Evolutionary conservation across 441 rosid species (phyloP).

Genomic region (Aquilaria agallochum): DNA sequence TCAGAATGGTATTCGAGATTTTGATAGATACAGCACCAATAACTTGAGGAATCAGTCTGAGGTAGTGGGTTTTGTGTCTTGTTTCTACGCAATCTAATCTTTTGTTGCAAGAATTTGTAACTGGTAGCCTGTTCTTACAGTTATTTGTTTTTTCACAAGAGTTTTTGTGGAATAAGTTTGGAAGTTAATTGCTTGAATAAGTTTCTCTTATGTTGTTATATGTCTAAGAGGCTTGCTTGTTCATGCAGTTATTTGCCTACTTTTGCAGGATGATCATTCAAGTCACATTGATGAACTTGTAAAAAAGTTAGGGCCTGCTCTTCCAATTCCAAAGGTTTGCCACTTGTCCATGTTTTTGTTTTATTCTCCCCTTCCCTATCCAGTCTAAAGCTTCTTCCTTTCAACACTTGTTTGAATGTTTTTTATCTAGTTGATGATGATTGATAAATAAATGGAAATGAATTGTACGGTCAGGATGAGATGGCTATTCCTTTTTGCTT

Average conservation of each 20-base stretch:
- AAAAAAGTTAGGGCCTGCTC: constrained; percentile 38
- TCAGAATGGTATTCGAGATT: constrained; percentile 24
- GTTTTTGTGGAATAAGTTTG: not conserved
- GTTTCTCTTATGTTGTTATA: not conserved
- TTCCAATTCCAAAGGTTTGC: constrained; percentile 63
- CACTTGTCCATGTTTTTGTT: constrained; percentile 7
- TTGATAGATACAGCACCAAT: constrained; percentile 21
- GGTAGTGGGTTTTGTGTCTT: constrained; percentile 18
- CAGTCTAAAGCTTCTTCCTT: not conserved
- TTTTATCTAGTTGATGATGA: not conserved
- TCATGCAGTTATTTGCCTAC: constrained; percentile 1
- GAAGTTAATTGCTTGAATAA: not conserved
- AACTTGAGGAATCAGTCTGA: constrained; percentile 23
- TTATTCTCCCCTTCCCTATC: not conserved
- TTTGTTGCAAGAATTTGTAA: too few species aligned
- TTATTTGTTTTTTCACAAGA: not conserved
- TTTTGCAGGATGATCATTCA: constrained; percentile 42
- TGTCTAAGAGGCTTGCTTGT: not conserved
- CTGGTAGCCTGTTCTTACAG: too few species aligned
- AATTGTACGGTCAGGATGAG: constrained; percentile 2
- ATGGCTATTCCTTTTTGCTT: not conserved
- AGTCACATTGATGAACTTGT: constrained; percentile 40
- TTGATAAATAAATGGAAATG: not conserved
- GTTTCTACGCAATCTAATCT: not conserved
- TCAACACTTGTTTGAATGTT: not conserved